Evolutionary conservation across 805 yeast species (phyloP).

Genomic region (Metschnikowia vanudenii): DNA sequence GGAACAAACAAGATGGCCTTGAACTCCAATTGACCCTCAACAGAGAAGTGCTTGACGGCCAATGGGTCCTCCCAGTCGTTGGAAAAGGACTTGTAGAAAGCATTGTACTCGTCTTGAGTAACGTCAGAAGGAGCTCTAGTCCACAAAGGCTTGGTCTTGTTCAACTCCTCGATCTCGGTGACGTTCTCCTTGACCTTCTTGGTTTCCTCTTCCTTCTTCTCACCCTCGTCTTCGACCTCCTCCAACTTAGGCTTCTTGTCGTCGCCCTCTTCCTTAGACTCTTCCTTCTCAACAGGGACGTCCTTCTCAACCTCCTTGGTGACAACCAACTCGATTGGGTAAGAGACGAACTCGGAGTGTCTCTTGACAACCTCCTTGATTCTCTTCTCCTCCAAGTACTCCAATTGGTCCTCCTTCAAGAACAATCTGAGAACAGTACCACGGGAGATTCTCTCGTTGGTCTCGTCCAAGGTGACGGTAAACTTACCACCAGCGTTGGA

Average conservation of each 20-base stretch:
- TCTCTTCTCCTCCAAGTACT: conserved; percentile 98
- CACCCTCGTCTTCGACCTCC: conserved; percentile 64
- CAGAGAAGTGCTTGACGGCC: conserved; percentile 99
- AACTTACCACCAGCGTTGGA: conserved; percentile 99
- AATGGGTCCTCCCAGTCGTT: conserved; percentile 99
- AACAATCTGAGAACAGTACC: conserved; percentile 95
- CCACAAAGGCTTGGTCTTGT: conserved; percentile 99
- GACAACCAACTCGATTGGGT: conserved; percentile 97
- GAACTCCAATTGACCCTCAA: conserved; percentile 99
- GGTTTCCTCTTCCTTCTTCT: conserved; percentile 66
- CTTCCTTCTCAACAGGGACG: conserved; percentile 78
- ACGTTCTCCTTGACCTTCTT: conserved; percentile 91
- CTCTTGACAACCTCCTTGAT: conserved; percentile 99
- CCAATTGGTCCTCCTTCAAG: conserved; percentile 98
- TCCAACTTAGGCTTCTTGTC: conserved; percentile 71
- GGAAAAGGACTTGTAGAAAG: conserved; percentile 98
- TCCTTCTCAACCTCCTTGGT: conserved; percentile 99
- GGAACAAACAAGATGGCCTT: conserved; percentile 97
- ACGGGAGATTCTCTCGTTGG: conserved; percentile 83
- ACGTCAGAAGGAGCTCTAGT: conserved; percentile 98
- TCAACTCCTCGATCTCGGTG: conserved; percentile 95
- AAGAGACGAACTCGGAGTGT: conserved; percentile 98
- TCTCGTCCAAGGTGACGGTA: conserved; percentile 88
- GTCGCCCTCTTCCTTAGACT: conserved; percentile 47
- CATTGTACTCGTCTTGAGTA: conserved; percentile 96